phyloP scores from a whole-genome alignment of 2,329 filamentous ascomycete species.

The Pseudogymnoascus sp. region DNA sequence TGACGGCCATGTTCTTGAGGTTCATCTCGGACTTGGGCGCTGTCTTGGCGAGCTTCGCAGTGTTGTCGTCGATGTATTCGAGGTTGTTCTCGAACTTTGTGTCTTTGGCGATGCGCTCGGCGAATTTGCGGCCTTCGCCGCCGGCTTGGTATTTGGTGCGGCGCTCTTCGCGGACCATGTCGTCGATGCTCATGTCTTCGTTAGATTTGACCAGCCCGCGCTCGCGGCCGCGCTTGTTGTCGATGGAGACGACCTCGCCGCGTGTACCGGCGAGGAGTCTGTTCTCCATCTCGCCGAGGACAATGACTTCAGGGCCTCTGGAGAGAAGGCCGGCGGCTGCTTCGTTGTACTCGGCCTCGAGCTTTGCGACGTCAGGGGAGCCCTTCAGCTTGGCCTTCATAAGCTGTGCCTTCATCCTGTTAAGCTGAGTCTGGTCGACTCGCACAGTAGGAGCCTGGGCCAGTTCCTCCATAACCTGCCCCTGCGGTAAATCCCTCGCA shows the following conservation, averaged over 20 bases:
- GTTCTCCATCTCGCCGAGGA: constrained; percentile 82
- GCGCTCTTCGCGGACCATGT: constrained; percentile 93
- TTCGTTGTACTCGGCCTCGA: constrained; percentile 77
- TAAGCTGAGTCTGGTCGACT: constrained; percentile 72
- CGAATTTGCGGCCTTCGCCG: constrained; percentile 73
- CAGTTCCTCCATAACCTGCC: constrained; percentile 47
- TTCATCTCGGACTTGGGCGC: constrained; percentile 83
- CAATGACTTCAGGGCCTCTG: constrained; percentile 58
- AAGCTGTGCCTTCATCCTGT: constrained; percentile 84
- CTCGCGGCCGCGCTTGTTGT: constrained; percentile 74
- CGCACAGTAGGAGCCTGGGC: constrained; percentile 39
- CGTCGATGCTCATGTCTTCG: constrained; percentile 89
- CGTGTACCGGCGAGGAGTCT: constrained; percentile 71
- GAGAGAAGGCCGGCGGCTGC: constrained; percentile 57
- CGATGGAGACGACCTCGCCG: constrained; percentile 67
- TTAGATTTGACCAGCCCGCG: constrained; percentile 82
- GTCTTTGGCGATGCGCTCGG: constrained; percentile 91
- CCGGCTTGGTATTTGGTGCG: constrained; percentile 70
- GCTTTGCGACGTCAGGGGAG: constrained; percentile 62
- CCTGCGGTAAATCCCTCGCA: constrained; percentile 39
- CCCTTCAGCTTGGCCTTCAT: constrained; percentile 90
- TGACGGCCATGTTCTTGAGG: constrained; percentile 78
- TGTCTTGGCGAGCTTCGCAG: constrained; percentile 74
- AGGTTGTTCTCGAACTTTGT: constrained; percentile 83
- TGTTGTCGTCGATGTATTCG: constrained; percentile 97